Percentiles rank a stretch among this genome's conserved stretches.
Evolutionary conservation across 495 filamentous ascomycete species (phyloP).

Genomic region (Daldinia vernicosa): DNA sequence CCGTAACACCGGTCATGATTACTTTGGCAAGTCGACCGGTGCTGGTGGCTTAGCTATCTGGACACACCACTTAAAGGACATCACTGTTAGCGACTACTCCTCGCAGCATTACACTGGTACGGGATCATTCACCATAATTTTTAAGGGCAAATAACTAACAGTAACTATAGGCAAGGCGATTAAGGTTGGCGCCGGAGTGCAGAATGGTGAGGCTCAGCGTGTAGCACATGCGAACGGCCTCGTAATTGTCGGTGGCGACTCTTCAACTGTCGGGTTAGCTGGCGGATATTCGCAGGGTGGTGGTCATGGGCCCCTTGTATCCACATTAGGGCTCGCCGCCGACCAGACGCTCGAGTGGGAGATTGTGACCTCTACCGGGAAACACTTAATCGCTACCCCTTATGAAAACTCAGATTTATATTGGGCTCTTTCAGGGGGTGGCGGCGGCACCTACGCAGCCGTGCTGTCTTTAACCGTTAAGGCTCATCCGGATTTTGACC

Average conservation of each 20-base stretch:
- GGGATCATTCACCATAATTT: slow-evolving; percentile 47
- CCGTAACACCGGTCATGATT: slow-evolving; percentile 68
- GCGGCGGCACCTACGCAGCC: slow-evolving; percentile 63
- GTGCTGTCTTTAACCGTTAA: slow-evolving; percentile 58
- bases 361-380: slow-evolving; percentile 61
- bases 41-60: slow-evolving; percentile 60
- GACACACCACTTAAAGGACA: slow-evolving; percentile 61
- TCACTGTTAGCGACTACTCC: too few relatives aligned
- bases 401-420: slow-evolving; percentile 63
- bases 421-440: slow-evolving; percentile 69
- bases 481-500: slow-evolving; percentile 43
- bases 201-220: slow-evolving; percentile 57
- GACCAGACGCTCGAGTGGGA: slow-evolving; percentile 58
- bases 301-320: slow-evolving; percentile 56
- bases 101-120: too few relatives aligned
- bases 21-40: slow-evolving; percentile 63
- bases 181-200: slow-evolving; percentile 60
- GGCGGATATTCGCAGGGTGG: slow-evolving; percentile 60
- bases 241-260: slow-evolving; percentile 50
- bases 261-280: slow-evolving; percentile 42
- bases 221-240: slow-evolving; percentile 53
- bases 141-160: slow-evolving; percentile 52
- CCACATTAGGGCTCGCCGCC: slow-evolving; percentile 57
- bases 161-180: slow-evolving; percentile 44
- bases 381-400: slow-evolving; percentile 57